Evolutionary conservation across 441 rosid species (phyloP).

Genomic region (Biscutella auriculata): DNA sequence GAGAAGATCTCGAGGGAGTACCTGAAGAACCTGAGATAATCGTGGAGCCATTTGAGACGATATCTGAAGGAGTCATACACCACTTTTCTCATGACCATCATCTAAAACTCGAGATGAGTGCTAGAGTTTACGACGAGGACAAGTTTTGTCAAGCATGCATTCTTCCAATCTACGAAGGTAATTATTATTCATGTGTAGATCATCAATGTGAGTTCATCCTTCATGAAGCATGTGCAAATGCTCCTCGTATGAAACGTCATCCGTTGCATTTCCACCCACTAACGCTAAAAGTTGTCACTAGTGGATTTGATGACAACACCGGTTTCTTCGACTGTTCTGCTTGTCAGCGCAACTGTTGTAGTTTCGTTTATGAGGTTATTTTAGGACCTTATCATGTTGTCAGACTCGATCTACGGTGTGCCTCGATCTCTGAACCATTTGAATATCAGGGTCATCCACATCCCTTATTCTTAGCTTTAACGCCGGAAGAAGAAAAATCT

Average conservation of each 20-base stretch:
- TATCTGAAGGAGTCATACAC: not conserved
- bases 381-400: not conserved
- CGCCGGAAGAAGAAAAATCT: not conserved
- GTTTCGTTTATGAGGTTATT: not conserved
- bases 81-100: constrained; percentile 11
- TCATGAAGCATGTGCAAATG: not conserved
- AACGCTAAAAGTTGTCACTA: not conserved
- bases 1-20: not conserved
- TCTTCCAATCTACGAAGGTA: not conserved
- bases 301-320: not conserved
- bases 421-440: not conserved
- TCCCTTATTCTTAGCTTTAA: not conserved
- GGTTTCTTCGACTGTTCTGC: not conserved
- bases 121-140: not conserved
- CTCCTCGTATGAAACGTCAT: not conserved
- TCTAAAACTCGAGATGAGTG: not conserved
- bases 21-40: not conserved
- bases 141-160: not conserved
- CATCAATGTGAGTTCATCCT: constrained; percentile 1
- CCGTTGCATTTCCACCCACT: not conserved
- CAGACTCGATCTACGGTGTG: not conserved
- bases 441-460: not conserved
- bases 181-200: not conserved
- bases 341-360: not conserved
- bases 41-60: not conserved